Conservation (phyloP, 2,329 filamentous ascomycete species). For the Scytalidium lignicola region DNA sequence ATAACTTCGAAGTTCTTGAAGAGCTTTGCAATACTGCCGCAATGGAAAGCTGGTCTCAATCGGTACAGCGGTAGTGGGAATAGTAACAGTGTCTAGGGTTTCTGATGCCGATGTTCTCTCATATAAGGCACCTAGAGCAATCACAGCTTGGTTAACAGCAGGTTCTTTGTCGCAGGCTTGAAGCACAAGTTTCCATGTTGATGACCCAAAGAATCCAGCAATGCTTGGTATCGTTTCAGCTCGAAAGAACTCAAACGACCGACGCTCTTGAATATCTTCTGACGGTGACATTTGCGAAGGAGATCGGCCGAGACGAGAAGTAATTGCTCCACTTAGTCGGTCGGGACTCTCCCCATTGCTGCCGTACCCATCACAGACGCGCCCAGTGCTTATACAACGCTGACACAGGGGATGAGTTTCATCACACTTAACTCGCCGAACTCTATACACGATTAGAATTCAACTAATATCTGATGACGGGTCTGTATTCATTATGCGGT, state of each 20-base stretch:
- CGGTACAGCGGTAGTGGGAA: neutral
- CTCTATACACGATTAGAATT: neutral
- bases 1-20: neutral
- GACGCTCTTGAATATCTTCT: slow-evolving; percentile 7
- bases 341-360: neutral
- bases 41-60: neutral
- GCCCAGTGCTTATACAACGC: slow-evolving; percentile 3
- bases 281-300: slow-evolving; percentile 7
- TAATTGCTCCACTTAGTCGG: slow-evolving; percentile 8
- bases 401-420: slow-evolving; percentile 4
- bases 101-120: neutral
- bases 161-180: slow-evolving; percentile 12
- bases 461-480: slow-evolving; percentile 1
- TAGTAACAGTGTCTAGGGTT: neutral
- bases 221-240: slow-evolving; percentile 9
- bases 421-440: slow-evolving; percentile 11
- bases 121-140: slow-evolving; percentile 12
- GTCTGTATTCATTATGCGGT: neutral
- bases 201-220: slow-evolving; percentile 5
- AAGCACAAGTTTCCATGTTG: slow-evolving; percentile 8
- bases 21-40: neutral
- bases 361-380: neutral
- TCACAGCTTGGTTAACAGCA: slow-evolving; percentile 10
- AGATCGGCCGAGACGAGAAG: slow-evolving; percentile 1
- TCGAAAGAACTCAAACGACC: slow-evolving; percentile 11